Evolutionary conservation across 306 rosid genomes (phyloP), one percentile per base, ranked within the genome.

Genomic region (Ormosia semicastrata): DNA sequence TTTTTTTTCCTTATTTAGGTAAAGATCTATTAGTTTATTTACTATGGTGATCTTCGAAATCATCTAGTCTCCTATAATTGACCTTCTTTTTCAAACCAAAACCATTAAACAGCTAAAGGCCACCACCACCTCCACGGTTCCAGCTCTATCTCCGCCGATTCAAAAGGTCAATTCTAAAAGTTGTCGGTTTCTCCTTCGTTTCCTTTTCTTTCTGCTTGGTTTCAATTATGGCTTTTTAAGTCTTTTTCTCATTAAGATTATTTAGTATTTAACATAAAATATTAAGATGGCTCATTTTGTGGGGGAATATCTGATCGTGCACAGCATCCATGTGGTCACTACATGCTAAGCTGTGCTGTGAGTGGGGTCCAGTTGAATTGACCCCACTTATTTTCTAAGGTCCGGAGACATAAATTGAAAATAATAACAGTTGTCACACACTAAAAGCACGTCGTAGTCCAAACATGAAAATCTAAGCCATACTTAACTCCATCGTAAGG

Each of bases 391-490:
- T 1, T 29, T 56, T 36, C 2, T 56, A 4, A 56, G 56, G 39
- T 11, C 10, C 62, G 57, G 15, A 52, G 18, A 14, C 57, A 52
- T 52, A 52, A 50, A 63, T 52, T 53, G 9, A 53, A 53, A 68
- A 7, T 53, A 13, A 41, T 53, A 18, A 52, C 53, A 17, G 2
- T 13, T 7, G 18, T 66, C 29, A 80, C 66, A 49, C 6, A 10
- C 9, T 9, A 34, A 49, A 43, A 39, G 58, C 66, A 78, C 81
- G 72, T 72, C 34, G 15, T 7, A 53, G 3, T 57, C 58, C 17
- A 66, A 75, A 81, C 44, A 14, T 50, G 43, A 59, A 76, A 44
- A 37, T 33, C 39, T 34, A 29, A 13, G 76, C 76, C 79, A 69
- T 75, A 33, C 40, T 75, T 34, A 33, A 1, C 11, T 43, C 72